Evolutionary conservation across 352 stramenopile species (phyloP).

Genomic region (Phytophthora palmivora): DNA sequence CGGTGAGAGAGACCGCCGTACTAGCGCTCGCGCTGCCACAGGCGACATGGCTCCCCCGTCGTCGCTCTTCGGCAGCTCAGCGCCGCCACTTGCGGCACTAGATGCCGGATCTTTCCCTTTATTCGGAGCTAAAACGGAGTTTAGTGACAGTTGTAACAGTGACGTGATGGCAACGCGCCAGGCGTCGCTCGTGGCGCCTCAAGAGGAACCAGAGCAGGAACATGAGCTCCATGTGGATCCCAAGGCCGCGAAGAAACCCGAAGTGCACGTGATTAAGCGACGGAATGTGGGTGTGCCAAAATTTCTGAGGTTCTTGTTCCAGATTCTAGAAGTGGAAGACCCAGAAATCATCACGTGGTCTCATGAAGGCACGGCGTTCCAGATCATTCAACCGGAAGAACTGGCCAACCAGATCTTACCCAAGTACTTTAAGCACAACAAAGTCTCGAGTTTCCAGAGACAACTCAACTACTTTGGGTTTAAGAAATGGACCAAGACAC

Average conservation of each 20-base stretch:
- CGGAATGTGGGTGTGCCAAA: slow-evolving; percentile 77
- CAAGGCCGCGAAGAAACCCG: slow-evolving; percentile 13
- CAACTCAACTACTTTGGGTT: slow-evolving; percentile 87
- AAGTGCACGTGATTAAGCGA: slow-evolving; percentile 46
- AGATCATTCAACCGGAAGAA: slow-evolving; percentile 71
- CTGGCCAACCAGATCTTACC: slow-evolving; percentile 64
- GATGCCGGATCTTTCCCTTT: slow-evolving; percentile 9
- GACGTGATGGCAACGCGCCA: slow-evolving; percentile 29
- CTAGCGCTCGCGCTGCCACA: neutral
- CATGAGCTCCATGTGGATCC: slow-evolving; percentile 7
- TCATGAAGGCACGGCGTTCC: slow-evolving; percentile 72
- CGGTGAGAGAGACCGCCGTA: slow-evolving; percentile 16
- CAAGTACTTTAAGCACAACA: slow-evolving; percentile 86
- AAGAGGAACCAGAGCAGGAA: slow-evolving; percentile 36
- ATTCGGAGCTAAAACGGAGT: slow-evolving; percentile 25
- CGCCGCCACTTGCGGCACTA: neutral
- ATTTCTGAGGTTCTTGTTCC: slow-evolving; percentile 72
- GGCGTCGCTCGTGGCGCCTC: slow-evolving; percentile 24
- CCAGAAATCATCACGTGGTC: slow-evolving; percentile 67
- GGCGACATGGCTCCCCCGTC: slow-evolving; percentile 2
- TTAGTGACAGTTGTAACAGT: neutral
- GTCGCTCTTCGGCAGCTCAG: slow-evolving; percentile 10
- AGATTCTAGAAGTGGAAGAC: slow-evolving; percentile 76
- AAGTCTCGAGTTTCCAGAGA: slow-evolving; percentile 80
- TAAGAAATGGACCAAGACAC: slow-evolving; percentile 86